Evolutionary conservation across 129 eudicot genomes (phyloP).

Genomic region (Flaveria linearis): DNA sequence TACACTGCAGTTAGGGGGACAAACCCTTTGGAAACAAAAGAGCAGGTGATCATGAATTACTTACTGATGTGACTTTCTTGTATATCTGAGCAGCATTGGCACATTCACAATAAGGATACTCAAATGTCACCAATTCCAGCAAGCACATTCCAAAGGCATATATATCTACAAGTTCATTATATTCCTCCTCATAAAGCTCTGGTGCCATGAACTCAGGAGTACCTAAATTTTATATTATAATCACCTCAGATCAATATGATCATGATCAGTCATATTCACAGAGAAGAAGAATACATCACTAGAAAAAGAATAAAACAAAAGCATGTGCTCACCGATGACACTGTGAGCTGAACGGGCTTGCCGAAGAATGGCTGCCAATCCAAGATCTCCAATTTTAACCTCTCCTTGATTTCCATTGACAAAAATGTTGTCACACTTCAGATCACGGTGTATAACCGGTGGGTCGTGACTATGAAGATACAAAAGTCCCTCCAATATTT

Average conservation of each 20-base stretch:
- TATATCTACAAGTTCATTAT: conserved; percentile 92
- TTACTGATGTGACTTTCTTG: conserved; percentile 93
- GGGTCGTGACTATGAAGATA: conserved; percentile 98
- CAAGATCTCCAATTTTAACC: conserved; percentile 94
- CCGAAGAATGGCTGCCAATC: conserved; percentile 85
- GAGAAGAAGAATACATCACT: conserved; percentile 2
- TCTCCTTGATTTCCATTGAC: conserved; percentile 99
- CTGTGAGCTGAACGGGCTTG: conserved; percentile 94
- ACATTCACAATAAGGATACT: conserved; percentile 93
- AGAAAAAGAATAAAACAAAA: conserved; percentile 2
- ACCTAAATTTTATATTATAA: conserved; percentile 43
- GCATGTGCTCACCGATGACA: conserved; percentile 68
- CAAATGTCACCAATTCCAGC: conserved; percentile 93
- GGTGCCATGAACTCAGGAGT: conserved; percentile 99
- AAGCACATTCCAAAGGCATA: conserved; percentile 99
- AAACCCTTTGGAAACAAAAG: conserved; percentile 14
- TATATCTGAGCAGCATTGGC: conserved; percentile 96
- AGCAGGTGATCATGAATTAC: conserved; percentile 25
- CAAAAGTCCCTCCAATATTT: conserved; percentile 89
- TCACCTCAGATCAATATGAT: conserved; percentile 8
- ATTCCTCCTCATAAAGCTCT: conserved; percentile 96
- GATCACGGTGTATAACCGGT: conserved; percentile 93
- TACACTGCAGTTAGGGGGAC: background rate
- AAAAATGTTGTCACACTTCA: conserved; percentile 94
- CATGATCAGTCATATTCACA: background rate